Evolutionary conservation across 257 asterid genomes (phyloP).

Genomic region (Ilex asprella): DNA sequence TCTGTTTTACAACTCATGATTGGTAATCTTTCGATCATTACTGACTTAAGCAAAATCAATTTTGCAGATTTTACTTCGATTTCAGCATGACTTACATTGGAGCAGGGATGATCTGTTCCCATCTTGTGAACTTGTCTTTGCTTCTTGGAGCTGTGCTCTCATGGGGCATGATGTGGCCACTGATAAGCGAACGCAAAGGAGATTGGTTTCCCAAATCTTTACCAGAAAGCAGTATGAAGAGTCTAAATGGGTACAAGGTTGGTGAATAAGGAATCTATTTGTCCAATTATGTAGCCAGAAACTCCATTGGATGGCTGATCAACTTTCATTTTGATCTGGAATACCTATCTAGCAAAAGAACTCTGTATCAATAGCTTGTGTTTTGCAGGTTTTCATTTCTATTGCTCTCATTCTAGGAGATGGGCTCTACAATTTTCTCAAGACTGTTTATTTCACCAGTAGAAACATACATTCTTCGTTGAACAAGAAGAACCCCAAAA

Average conservation of each 20-base stretch:
- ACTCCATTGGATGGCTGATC: too few relatives aligned
- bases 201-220: constrained; percentile 31
- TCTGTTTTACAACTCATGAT: neutral
- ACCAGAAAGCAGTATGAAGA: constrained; percentile 42
- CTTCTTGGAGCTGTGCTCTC: constrained; percentile 48
- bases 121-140: constrained; percentile 44
- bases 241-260: constrained; percentile 48
- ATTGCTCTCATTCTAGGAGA: constrained; percentile 36
- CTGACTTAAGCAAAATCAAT: neutral
- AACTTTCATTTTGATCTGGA: too few relatives aligned
- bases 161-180: constrained; percentile 56
- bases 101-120: constrained; percentile 58
- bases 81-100: constrained; percentile 47
- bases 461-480: constrained; percentile 15
- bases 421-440: constrained; percentile 32
- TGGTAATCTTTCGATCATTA: neutral
- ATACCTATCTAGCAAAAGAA: too few relatives aligned
- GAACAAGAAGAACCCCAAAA: constrained; percentile 15
- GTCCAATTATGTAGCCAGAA: too few relatives aligned
- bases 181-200: constrained; percentile 33
- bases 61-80: constrained; percentile 49
- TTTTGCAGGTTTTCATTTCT: constrained; percentile 24
- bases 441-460: constrained; percentile 18
- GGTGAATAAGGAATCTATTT: neutral
- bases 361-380: too few relatives aligned